Base-by-base conservation (phyloP, 2,329 filamentous ascomycete species). In the Venturia oleaginea region DNA sequence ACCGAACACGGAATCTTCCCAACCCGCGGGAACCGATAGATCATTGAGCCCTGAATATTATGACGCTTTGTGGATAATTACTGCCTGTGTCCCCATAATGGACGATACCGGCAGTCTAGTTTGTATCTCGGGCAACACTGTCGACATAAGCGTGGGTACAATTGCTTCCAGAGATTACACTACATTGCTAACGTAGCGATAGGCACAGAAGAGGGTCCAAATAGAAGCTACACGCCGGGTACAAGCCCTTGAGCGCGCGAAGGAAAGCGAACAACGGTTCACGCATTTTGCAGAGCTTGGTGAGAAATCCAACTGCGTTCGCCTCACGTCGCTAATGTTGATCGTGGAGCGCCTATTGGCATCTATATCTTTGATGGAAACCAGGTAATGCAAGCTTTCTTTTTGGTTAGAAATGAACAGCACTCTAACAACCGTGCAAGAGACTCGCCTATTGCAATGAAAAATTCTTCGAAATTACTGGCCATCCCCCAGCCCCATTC, bases 401-500 rank as follows among this genome's bases (percentile, higher is more conserved):
- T n/a, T n/a, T n/a, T n/a, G n/a, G 46, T 17, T 24, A 30, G 7
- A 27, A 30, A 2, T 2, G 2, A 4, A 7, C 46, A 15, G 2
- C 13, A 4, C 22, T 51, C 46, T 51, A n/a, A 51, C 46, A 13
- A 17, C 5, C 6, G 3, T 51, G 46, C 19, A 46, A 51, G 46
- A 51, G 30, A 30, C 13, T 30, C 13, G 30, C 22, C 8, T 65
- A 59, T 46, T 64, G 64, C 32, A 65, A 65, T 34, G 46, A 64
- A 13, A 11, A 54, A 27, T 65, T 64, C 30, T 63, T 65, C 24
- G 64, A 64, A 11, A 62, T 65, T 24, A 65, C 61, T 11, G 64
- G 64, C 15, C 61, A 64, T 59, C 64, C 64, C 27, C 43, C 3
- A 22, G n/a, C 27, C 3, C 6, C 6, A 17, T 27, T 17, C n/a